Base-by-base conservation (phyloP, 176 grass and related monocot species). In the Bromus sterilis region DNA sequence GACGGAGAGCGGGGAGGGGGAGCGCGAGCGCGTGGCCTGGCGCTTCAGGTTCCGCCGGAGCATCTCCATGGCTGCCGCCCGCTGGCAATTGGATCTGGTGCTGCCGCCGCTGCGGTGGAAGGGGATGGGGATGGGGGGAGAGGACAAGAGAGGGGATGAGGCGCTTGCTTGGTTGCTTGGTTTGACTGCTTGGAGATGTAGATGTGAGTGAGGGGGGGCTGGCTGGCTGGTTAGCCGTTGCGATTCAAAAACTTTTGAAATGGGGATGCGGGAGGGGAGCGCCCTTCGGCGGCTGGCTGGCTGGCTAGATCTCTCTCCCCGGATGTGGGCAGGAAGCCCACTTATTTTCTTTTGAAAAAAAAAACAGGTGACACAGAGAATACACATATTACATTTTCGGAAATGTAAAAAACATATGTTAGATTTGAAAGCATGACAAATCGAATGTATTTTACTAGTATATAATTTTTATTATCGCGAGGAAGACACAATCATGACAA, bases 11-110 rank as follows among this genome's bases (percentile, higher is more conserved):
- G 87, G 57, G 46, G 88, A 78, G 66, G 82, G 78, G 0, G 88
- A 78, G 18, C 88, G 83, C 83, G 83, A 58, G n/a, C 88, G 83
- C 78, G 88, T 82, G 29, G 83, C 73, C 78, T 82, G 83, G 36
- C 74, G 83, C 83, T 89, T 89, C 32, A 89, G 79, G 79, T 86
- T 89, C 66, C 88, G 65, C 73, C 30, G 40, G 24, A 89, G 46
- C 79, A 78, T 89, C 83, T 89, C 88, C 88, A 89, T 89, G 44
- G 63, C 62, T 75, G 39, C 14, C 8, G 3, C 39, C 2, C 74
- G 18, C 53, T 25, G 21, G 4, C 13, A 21, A 0, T 21, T 11
- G 14, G 18, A 40, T 31, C 56, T 37, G 73, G 64, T 44, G 23
- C 75, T 25, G 49, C 1, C 0, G 48, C 48, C 16, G 20, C 49